Conservation (phyloP, 768 basidiomycete genomes). For the Leucocoprinus sp. region DNA sequence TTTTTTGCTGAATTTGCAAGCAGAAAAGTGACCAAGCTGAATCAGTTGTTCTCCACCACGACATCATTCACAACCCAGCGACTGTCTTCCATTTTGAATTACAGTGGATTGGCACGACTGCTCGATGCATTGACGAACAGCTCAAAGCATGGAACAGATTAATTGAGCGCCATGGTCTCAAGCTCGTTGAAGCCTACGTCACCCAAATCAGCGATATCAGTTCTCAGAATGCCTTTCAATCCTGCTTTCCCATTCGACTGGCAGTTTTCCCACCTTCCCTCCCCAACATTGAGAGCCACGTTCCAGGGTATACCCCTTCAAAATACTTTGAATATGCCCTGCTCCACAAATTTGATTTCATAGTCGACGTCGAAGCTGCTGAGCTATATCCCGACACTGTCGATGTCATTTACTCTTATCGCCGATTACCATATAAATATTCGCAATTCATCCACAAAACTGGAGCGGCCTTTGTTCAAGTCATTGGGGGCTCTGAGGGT, state of each 20-base stretch:
- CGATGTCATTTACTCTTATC: constrained; percentile 86
- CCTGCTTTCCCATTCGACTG: constrained; percentile 79
- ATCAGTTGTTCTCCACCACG: constrained; percentile 82
- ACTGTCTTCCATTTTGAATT: constrained; percentile 96
- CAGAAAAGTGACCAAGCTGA: constrained; percentile 86
- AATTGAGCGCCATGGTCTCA: constrained; percentile 85
- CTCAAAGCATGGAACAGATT: constrained; percentile 73
- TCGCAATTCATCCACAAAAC: constrained; percentile 91
- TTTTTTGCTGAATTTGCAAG: constrained; percentile 5
- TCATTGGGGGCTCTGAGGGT: constrained; percentile 69
- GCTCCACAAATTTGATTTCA: constrained; percentile 70
- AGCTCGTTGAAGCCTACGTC: constrained; percentile 89
- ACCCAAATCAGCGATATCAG: constrained; percentile 85
- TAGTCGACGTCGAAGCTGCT: constrained; percentile 75
- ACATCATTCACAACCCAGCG: constrained; percentile 90
- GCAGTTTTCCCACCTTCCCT: constrained; percentile 66
- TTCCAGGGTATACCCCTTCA: constrained; percentile 57
- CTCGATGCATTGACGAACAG: constrained; percentile 83
- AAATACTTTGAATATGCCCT: constrained; percentile 81
- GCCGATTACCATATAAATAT: constrained; percentile 65
- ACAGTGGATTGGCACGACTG: constrained; percentile 94
- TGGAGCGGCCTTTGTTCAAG: constrained; percentile 86
- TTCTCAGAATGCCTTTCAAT: constrained; percentile 83
- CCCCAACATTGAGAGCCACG: constrained; percentile 54
- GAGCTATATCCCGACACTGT: constrained; percentile 72